These are phyloP conservation scores for Exophiala aquamarina DNA, from an alignment of 2,329 filamentous ascomycete genomes.

Conservation along the genomic window DNA sequence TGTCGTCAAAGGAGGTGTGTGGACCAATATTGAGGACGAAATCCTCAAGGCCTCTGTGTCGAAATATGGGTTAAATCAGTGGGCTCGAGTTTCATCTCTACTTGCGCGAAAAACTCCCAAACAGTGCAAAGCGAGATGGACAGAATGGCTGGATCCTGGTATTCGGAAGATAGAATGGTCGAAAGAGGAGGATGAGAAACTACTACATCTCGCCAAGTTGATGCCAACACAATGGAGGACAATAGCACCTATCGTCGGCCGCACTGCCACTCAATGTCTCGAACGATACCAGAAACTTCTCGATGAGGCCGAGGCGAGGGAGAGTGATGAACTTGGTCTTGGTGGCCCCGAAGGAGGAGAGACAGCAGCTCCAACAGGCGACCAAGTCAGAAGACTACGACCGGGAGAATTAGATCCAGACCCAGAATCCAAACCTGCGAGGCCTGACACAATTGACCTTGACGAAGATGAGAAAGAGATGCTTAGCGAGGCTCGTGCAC, in stretches of 20 bases:
- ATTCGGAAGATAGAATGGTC: slow-evolving; percentile 99
- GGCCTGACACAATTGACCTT: slow-evolving; percentile 94
- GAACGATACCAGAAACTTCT: slow-evolving; percentile 96
- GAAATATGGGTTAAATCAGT: slow-evolving; percentile 95
- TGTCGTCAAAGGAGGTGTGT: slow-evolving; percentile 66
- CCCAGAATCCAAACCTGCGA: slow-evolving; percentile 90
- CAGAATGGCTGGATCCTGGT: slow-evolving; percentile 95
- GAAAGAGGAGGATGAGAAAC: slow-evolving; percentile 96
- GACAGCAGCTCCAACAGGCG: slow-evolving; percentile 81
- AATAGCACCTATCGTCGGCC: slow-evolving; percentile 92
- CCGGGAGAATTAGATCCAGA: slow-evolving; percentile 97
- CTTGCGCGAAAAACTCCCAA: slow-evolving; percentile 97
- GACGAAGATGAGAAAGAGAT: slow-evolving; percentile 99
- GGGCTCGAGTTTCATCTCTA: slow-evolving; percentile 96
- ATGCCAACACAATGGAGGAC: slow-evolving; percentile 99
- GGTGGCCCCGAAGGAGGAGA: slow-evolving; percentile 85
- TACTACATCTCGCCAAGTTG: slow-evolving; percentile 93
- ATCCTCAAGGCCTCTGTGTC: slow-evolving; percentile 94
- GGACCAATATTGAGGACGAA: slow-evolving; percentile 80
- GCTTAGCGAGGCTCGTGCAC: slow-evolving; percentile 94
- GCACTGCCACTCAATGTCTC: slow-evolving; percentile 94
- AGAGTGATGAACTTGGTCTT: slow-evolving; percentile 76
- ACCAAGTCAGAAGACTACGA: slow-evolving; percentile 81
- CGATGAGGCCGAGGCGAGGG: slow-evolving; percentile 90
- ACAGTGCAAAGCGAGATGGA: slow-evolving; percentile 98